Base-by-base conservation (phyloP, 495 filamentous ascomycete genomes). In the Pyronema domesticum region DNA sequence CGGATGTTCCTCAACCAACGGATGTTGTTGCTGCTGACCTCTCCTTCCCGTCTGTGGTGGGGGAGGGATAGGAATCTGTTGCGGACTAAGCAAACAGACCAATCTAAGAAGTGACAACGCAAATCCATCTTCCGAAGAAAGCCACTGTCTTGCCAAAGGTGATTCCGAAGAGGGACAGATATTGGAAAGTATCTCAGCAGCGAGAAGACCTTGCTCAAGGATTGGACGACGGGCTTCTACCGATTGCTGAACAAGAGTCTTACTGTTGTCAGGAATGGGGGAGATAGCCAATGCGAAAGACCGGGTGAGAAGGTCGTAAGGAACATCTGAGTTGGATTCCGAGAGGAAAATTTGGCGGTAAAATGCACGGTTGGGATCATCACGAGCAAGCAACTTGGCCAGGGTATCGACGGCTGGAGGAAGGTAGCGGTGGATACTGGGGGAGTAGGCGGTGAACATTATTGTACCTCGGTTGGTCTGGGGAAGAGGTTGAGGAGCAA, bases 301-400 rank as follows among this genome's bases (percentile, higher is more conserved):
- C 40, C 82, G 80, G 1, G 89, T 95, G 7, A 96, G 76, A 19
- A 95, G 78, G 51, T 94, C 87, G 61, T 80, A 81, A 3, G 83
- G 78, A 7, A 78, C 75, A 7, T 72, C 71, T 13, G 71, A 72
- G 14, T 72, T 67, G 11, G 76, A 72, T 57, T 95, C 86, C 5
- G 80, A 74, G 13, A 78, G 73, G 63, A 95, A 93, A 33, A 95
- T 83, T 36, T 80, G 70, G 54, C 78, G 78, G 73, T 86, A 95
- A 56, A 81, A 81, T 3, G 78, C 80, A 52, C 91, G 73, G 61
- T 96, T 98, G 0, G 91, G 89, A 55, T 95, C 89, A 66, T 95
- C 91, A 46, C 89, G 78, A 1, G 89, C 89, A 23, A 98, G 75
- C 10, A 98, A 73, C 65, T 96, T 96, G 10, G 91, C 91, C 4